Percentiles rank a stretch among this genome's conserved stretches.
Conservation (phyloP, 2,329 filamentous ascomycete species). For the Alternaria gansuensis region DNA sequence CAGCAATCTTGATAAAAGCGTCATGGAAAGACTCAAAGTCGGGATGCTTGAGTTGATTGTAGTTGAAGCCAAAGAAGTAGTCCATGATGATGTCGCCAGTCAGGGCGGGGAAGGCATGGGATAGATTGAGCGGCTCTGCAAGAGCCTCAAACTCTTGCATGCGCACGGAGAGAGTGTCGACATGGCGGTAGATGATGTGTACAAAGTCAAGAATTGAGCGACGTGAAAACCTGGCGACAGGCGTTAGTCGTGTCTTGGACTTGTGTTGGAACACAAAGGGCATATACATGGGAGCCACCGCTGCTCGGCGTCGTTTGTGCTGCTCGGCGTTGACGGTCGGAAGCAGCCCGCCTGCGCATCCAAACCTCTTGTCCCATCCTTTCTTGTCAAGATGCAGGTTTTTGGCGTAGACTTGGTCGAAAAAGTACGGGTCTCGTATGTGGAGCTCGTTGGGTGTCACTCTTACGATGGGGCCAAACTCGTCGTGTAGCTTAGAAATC, state of each 20-base stretch:
- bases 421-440: conserved; percentile 54
- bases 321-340: conserved; percentile 40
- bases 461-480: conserved; percentile 53
- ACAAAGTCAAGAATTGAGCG: conserved; percentile 48
- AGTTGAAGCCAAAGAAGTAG: conserved; percentile 53
- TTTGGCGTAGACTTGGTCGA: conserved; percentile 48
- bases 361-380: conserved; percentile 49
- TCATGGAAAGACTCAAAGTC: conserved; percentile 50
- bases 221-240: conserved; percentile 45
- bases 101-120: conserved; percentile 52
- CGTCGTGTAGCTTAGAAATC: conserved; percentile 45
- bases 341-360: conserved; percentile 39
- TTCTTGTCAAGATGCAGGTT: conserved; percentile 46
- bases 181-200: conserved; percentile 50
- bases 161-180: conserved; percentile 42
- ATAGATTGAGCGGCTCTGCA: conserved; percentile 45
- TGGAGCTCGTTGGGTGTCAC: conserved; percentile 57
- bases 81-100: conserved; percentile 59
- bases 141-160: conserved; percentile 44
- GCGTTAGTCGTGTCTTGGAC: conserved; percentile 6
- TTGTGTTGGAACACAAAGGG: conserved; percentile 10
- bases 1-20: conserved; percentile 46
- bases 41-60: conserved; percentile 44
- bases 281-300: conserved; percentile 44
- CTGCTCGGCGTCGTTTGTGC: conserved; percentile 47